These are phyloP conservation scores for Rachicladosporium sp. DNA, from an alignment of 2,329 filamentous ascomycete species.

Conservation along the genomic window DNA sequence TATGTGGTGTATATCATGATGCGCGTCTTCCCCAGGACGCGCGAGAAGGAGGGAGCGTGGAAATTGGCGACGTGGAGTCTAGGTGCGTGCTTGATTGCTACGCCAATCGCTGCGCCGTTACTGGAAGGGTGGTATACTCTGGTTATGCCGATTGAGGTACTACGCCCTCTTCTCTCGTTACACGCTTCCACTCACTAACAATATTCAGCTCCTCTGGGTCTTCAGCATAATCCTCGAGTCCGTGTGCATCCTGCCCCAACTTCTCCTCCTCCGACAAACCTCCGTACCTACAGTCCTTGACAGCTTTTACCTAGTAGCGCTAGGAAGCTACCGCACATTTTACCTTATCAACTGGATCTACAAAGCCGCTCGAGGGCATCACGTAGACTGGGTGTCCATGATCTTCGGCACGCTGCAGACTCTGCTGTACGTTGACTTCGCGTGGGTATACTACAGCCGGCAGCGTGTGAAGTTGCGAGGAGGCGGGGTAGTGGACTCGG, in stretches of 20 bases:
- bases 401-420: slow-evolving; percentile 86
- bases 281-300: slow-evolving; percentile 91
- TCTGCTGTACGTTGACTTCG: slow-evolving; percentile 81
- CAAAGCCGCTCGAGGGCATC: slow-evolving; percentile 31
- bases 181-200: background rate
- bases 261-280: slow-evolving; percentile 86
- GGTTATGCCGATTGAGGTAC: background rate
- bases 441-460: slow-evolving; percentile 90
- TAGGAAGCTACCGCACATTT: slow-evolving; percentile 76
- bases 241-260: slow-evolving; percentile 78
- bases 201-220: slow-evolving; percentile 59
- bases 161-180: slow-evolving; percentile 1
- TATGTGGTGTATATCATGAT: slow-evolving; percentile 87
- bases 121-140: slow-evolving; percentile 35
- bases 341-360: slow-evolving; percentile 89
- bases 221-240: slow-evolving; percentile 91
- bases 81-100: slow-evolving; percentile 50
- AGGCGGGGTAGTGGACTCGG: slow-evolving; percentile 78
- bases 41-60: slow-evolving; percentile 88
- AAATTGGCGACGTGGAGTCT: slow-evolving; percentile 66
- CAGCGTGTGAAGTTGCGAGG: slow-evolving; percentile 87
- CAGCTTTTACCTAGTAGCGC: slow-evolving; percentile 82
- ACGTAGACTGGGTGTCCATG: slow-evolving; percentile 57
- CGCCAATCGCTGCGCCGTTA: slow-evolving; percentile 61
- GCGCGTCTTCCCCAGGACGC: slow-evolving; percentile 70